Percentiles rank a stretch among this genome's conserved stretches.
phyloP scores from a whole-genome alignment of 2,329 filamentous ascomycete genomes.

The Rugonectria rugulosa region DNA sequence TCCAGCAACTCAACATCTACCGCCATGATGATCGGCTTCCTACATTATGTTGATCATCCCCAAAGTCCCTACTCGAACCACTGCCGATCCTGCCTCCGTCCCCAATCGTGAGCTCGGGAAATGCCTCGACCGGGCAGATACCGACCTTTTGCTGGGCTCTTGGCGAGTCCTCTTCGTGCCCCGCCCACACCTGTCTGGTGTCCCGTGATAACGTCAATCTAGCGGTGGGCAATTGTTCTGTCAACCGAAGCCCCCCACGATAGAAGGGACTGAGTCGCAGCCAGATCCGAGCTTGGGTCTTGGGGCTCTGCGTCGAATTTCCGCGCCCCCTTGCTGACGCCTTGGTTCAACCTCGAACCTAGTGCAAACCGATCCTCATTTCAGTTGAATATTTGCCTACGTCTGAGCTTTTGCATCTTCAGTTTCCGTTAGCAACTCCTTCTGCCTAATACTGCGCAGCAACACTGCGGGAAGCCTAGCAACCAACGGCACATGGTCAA shows the following conservation, averaged over 20 bases:
- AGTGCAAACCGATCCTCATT: constrained; percentile 5
- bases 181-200: constrained; percentile 28
- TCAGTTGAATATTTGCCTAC: too few species aligned
- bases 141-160: constrained; percentile 25
- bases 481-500: too few species aligned
- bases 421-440: too few species aligned
- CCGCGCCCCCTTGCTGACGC: constrained; percentile 23
- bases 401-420: too few species aligned
- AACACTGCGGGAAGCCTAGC: too few species aligned
- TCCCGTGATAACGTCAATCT: constrained; percentile 38
- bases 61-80: constrained; percentile 16
- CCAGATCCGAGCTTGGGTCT: constrained; percentile 23
- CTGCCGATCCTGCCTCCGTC: constrained; percentile 29
- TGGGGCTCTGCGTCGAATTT: constrained; percentile 16
- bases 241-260: constrained; percentile 13
- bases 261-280: constrained; percentile 19
- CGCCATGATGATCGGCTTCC: constrained; percentile 27
- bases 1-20: constrained; percentile 3
- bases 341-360: constrained; percentile 19
- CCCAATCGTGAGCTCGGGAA: constrained; percentile 20
- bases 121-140: constrained; percentile 25
- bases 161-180: constrained; percentile 27
- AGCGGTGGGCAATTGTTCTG: constrained; percentile 32
- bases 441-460: too few species aligned
- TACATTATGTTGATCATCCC: constrained; percentile 31